phyloP scores from a whole-genome alignment of 108 stramenopile species.

The Discostella stelligeroides region DNA sequence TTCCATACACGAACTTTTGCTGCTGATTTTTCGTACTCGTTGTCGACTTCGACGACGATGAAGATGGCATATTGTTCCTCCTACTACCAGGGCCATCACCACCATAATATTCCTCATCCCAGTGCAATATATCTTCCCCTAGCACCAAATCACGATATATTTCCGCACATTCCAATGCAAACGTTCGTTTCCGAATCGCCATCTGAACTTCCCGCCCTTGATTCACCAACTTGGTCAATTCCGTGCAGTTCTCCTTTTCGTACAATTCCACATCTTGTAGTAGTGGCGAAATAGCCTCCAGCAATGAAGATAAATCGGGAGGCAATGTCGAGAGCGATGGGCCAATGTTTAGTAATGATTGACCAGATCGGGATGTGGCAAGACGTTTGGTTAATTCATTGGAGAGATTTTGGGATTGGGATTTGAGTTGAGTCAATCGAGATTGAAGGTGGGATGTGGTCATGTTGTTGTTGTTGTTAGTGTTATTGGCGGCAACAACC shows the following conservation, averaged over 20 bases:
- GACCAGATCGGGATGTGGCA: slow-evolving; percentile 84
- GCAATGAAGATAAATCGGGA: slow-evolving; percentile 73
- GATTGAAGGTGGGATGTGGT: slow-evolving; percentile 41
- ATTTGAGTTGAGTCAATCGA: slow-evolving; percentile 38
- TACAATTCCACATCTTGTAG: slow-evolving; percentile 54
- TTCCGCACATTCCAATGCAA: too few relatives aligned
- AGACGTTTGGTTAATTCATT: slow-evolving; percentile 77
- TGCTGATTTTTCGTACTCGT: too few relatives aligned
- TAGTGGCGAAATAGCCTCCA: slow-evolving; percentile 71
- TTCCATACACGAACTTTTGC: too few relatives aligned
- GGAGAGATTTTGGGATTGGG: slow-evolving; percentile 67
- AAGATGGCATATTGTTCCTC: too few relatives aligned
- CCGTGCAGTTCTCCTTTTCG: slow-evolving; percentile 51
- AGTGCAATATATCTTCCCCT: too few relatives aligned
- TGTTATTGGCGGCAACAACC: too few relatives aligned
- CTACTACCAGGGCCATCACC: too few relatives aligned
- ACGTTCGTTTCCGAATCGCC: too few relatives aligned
- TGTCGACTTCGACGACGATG: too few relatives aligned
- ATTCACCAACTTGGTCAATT: slow-evolving; percentile 62
- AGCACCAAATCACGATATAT: too few relatives aligned
- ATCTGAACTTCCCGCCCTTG: slow-evolving; percentile 52
- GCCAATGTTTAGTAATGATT: slow-evolving; percentile 83
- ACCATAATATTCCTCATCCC: too few relatives aligned
- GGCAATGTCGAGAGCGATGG: slow-evolving; percentile 75
- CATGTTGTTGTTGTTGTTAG: too few relatives aligned